phyloP scores from a whole-genome alignment of 1,139 yeast species.

The Meyerozyma sp. region DNA sequence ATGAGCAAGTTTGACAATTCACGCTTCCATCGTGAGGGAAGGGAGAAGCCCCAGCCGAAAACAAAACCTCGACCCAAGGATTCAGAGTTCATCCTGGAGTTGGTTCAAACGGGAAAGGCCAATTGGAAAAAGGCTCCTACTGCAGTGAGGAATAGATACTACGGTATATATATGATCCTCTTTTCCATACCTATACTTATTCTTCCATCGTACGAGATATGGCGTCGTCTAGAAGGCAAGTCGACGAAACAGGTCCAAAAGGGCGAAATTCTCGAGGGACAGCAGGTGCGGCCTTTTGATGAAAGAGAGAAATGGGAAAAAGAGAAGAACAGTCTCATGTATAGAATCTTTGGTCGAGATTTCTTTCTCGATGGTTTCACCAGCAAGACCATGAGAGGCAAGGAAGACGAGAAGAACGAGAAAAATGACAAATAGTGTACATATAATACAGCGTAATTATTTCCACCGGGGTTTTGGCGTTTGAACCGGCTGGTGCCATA shows the following conservation, averaged over 20 bases:
- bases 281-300: slow-evolving; percentile 28
- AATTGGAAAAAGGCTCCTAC: slow-evolving; percentile 44
- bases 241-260: slow-evolving; percentile 38
- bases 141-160: slow-evolving; percentile 33
- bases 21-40: slow-evolving; percentile 29
- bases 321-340: slow-evolving; percentile 34
- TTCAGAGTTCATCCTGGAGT: slow-evolving; percentile 12
- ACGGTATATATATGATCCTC: slow-evolving; percentile 35
- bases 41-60: slow-evolving; percentile 2
- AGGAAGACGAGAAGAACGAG: slow-evolving; percentile 1
- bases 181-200: slow-evolving; percentile 35
- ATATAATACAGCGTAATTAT: slow-evolving; percentile 5
- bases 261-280: slow-evolving; percentile 36
- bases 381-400: slow-evolving; percentile 31
- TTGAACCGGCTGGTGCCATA: slow-evolving; percentile 24
- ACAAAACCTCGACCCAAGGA: slow-evolving; percentile 1
- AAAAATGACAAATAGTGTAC: background rate
- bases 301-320: slow-evolving; percentile 39
- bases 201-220: slow-evolving; percentile 32
- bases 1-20: slow-evolving; percentile 18
- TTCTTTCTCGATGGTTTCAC: slow-evolving; percentile 44
- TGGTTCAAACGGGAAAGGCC: slow-evolving; percentile 31
- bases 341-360: slow-evolving; percentile 38
- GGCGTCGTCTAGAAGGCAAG: slow-evolving; percentile 35
- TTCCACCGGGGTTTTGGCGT: slow-evolving; percentile 25